Percentiles rank a stretch among this genome's conserved stretches.
Evolutionary conservation across 257 asterid genomes (phyloP).

Genomic region (Nicotiana noctiflora): DNA sequence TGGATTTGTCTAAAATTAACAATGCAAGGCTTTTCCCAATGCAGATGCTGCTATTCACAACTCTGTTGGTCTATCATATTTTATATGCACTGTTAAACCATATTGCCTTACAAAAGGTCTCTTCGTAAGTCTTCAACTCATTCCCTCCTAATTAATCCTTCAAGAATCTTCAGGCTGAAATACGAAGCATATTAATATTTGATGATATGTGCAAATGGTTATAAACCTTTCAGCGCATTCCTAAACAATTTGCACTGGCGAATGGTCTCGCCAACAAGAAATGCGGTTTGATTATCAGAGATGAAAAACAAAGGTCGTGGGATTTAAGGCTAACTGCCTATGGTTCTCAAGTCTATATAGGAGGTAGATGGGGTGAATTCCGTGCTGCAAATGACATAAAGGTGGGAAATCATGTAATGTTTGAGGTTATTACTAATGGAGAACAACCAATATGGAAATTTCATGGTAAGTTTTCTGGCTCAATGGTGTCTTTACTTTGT

Average conservation of each 20-base stretch:
- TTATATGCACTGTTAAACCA: not conserved
- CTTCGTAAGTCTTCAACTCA: not conserved
- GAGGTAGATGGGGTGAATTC: not conserved
- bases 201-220: not conserved
- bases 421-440: not conserved
- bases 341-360: not conserved
- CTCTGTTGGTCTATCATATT: not conserved
- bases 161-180: not conserved
- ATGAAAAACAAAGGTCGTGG: conserved; percentile 11
- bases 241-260: not conserved
- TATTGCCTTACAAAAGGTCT: not conserved
- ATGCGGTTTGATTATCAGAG: not conserved
- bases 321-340: not conserved
- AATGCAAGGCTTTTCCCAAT: not conserved
- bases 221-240: not conserved
- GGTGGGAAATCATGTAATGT: not conserved
- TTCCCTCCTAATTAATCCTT: no score
- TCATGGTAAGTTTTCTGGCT: not conserved
- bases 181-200: not conserved
- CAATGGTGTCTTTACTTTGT: not conserved
- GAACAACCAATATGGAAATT: not conserved
- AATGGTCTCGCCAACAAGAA: not conserved
- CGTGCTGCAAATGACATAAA: not conserved
- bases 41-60: not conserved
- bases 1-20: not conserved